Conservation (phyloP, 1,284 basidiomycete species). For the Ceratobasidium sp. region DNA sequence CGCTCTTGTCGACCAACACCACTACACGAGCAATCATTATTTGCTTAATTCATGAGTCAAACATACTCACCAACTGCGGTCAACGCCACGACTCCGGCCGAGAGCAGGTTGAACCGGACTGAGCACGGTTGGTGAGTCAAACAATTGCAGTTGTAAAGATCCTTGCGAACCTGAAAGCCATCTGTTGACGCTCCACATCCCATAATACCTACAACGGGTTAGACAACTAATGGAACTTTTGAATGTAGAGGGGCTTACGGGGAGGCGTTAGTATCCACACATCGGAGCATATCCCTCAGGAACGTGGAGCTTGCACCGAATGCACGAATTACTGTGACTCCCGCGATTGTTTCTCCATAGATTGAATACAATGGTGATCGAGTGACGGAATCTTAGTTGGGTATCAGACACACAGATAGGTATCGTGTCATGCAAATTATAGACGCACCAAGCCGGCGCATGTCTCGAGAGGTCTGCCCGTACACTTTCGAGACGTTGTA, state of each 20-base stretch:
- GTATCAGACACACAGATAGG: not conserved
- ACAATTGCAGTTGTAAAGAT: conserved; percentile 55
- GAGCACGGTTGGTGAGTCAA: conserved; percentile 75
- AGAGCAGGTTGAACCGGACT: conserved; percentile 82
- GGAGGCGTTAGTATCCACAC: conserved; percentile 71
- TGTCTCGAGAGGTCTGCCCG: conserved; percentile 86
- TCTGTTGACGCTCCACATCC: conserved; percentile 80
- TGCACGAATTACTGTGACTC: conserved; percentile 76
- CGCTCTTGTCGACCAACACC: conserved; percentile 70
- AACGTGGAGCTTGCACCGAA: conserved; percentile 89
- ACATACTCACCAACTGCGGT: conserved; percentile 59
- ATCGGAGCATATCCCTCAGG: conserved; percentile 82
- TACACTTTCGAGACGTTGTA: conserved; percentile 74
- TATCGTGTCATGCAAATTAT: not conserved
- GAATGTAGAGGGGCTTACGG: conserved; percentile 11
- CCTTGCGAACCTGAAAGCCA: conserved; percentile 50
- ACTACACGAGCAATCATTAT: conserved; percentile 50
- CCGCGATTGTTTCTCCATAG: conserved; percentile 88
- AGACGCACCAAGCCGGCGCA: conserved; percentile 81
- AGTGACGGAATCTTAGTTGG: conserved; percentile 75
- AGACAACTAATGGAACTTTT: conserved; percentile 25
- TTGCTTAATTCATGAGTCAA: not conserved
- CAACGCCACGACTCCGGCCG: conserved; percentile 71
- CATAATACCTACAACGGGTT: conserved; percentile 65
- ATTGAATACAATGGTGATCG: conserved; percentile 91